These are phyloP conservation scores for Juglanconis oblonga DNA, from an alignment of 2,329 filamentous ascomycete genomes.

Conservation along the genomic window DNA sequence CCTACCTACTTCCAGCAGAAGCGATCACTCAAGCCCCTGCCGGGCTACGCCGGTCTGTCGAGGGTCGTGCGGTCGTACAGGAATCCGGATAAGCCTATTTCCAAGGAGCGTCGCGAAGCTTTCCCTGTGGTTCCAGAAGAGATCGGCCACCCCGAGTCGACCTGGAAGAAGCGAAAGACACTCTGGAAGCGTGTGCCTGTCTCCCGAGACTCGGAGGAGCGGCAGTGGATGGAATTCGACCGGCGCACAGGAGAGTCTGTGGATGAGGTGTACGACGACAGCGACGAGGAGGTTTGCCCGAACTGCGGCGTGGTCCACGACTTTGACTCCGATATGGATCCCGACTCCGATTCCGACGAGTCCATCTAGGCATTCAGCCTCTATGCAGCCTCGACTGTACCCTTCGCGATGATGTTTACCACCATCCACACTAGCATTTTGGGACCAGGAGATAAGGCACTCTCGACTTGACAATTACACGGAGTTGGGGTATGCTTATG, in stretches of 20 bases:
- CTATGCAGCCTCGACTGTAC: not conserved
- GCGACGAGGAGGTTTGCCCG: constrained; percentile 19
- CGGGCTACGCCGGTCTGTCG: constrained; percentile 36
- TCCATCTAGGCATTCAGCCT: not conserved
- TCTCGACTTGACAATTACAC: not conserved
- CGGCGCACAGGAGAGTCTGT: constrained; percentile 16
- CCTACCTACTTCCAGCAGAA: constrained; percentile 41
- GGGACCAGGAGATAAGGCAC: not conserved
- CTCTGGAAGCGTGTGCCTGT: constrained; percentile 51
- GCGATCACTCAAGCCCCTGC: constrained; percentile 37
- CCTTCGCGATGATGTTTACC: not conserved
- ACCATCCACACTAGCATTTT: not conserved
- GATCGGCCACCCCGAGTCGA: constrained; percentile 39
- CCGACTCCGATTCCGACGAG: constrained; percentile 6
- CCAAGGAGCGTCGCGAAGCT: constrained; percentile 17
- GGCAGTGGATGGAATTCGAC: constrained; percentile 49
- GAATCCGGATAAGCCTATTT: constrained; percentile 18
- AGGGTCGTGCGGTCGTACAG: constrained; percentile 46
- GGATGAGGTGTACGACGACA: constrained; percentile 12
- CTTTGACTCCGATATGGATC: not conserved
- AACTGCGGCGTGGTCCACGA: constrained; percentile 18
- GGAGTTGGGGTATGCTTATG: not conserved
- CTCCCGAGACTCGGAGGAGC: constrained; percentile 36
- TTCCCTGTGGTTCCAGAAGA: constrained; percentile 40
- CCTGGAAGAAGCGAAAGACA: constrained; percentile 39